phyloP scores from a whole-genome alignment of 257 asterid genomes.

The Solanum chmielewskii region DNA sequence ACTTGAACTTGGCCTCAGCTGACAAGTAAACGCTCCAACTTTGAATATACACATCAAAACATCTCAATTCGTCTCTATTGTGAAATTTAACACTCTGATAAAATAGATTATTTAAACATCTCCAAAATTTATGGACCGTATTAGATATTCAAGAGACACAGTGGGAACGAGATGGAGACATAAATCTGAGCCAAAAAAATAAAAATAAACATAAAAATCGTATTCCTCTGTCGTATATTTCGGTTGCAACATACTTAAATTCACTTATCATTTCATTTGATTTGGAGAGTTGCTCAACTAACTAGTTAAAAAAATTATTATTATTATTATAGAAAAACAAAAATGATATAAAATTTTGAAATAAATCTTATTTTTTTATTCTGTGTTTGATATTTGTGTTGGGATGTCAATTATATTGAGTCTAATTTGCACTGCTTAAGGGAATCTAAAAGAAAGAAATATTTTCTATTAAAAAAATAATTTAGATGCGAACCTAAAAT shows the following conservation, averaged over 20 bases:
- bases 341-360: not conserved
- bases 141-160: not conserved
- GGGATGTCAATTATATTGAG: not conserved
- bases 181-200: not conserved
- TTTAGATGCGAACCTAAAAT: no score
- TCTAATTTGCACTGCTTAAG: not conserved
- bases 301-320: not conserved
- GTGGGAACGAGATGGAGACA: not conserved
- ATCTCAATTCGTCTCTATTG: not conserved
- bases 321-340: no score
- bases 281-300: not conserved
- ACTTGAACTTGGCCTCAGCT: not conserved
- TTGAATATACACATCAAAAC: not conserved
- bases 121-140: not conserved
- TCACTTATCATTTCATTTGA: not conserved
- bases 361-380: no score
- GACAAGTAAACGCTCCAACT: not conserved
- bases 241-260: not conserved
- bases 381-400: not conserved
- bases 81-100: not conserved
- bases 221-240: not conserved
- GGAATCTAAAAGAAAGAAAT: no score
- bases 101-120: not conserved
- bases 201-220: no score
- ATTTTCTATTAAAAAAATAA: no score